phyloP scores from a whole-genome alignment of 495 filamentous ascomycete species.

The Cetradonia linearis region DNA sequence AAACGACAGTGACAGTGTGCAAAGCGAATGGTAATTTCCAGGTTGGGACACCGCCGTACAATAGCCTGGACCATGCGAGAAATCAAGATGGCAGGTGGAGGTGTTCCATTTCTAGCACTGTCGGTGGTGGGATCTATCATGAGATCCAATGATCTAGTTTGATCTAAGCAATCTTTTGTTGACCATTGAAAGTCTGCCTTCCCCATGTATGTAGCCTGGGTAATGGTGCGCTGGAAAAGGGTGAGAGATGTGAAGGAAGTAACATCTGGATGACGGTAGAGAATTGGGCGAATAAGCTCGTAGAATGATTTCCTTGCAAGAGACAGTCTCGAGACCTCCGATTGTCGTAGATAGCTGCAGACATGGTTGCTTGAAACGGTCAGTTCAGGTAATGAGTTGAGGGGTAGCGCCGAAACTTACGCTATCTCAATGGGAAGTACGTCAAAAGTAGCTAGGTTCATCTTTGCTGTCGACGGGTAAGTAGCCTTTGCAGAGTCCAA shows the following conservation, averaged over 20 bases:
- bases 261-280: slow-evolving; percentile 29
- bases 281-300: slow-evolving; percentile 29
- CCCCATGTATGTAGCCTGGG: slow-evolving; percentile 27
- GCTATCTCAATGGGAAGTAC: slow-evolving; percentile 28
- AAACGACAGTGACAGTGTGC: slow-evolving; percentile 28
- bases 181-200: slow-evolving; percentile 27
- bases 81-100: slow-evolving; percentile 28
- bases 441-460: slow-evolving; percentile 6
- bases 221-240: slow-evolving; percentile 28
- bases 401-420: slow-evolving; percentile 18
- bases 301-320: slow-evolving; percentile 29
- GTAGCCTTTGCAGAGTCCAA: neutral
- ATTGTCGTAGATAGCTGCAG: slow-evolving; percentile 26
- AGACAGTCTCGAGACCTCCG: slow-evolving; percentile 26
- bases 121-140: slow-evolving; percentile 29
- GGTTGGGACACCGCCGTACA: slow-evolving; percentile 29
- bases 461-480: neutral
- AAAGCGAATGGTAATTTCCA: slow-evolving; percentile 29
- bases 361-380: slow-evolving; percentile 21
- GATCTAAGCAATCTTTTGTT: slow-evolving; percentile 27
- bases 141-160: slow-evolving; percentile 24
- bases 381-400: neutral
- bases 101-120: slow-evolving; percentile 22
- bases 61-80: slow-evolving; percentile 25
- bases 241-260: slow-evolving; percentile 26